Percentiles rank a stretch among this genome's conserved stretches.
Conservation (phyloP, 345 rosid genomes). For the Salix dunnii region DNA sequence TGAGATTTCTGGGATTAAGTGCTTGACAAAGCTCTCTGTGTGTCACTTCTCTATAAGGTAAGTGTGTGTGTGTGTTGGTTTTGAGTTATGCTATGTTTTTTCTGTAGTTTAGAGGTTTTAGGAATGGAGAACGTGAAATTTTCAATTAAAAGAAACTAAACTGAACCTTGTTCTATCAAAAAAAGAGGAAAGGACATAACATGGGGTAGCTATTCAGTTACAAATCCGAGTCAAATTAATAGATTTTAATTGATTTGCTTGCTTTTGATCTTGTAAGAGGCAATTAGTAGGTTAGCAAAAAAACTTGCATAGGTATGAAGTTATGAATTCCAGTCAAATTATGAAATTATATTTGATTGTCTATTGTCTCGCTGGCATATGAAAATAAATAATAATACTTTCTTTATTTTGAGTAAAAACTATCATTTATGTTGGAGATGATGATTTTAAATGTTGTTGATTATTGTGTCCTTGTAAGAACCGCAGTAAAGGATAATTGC, state of each 20-base stretch:
- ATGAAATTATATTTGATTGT: not conserved
- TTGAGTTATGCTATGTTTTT: not conserved
- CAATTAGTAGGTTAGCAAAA: not conserved
- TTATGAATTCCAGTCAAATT: not conserved
- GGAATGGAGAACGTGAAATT: not conserved
- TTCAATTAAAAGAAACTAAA: not conserved
- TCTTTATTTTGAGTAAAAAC: not conserved
- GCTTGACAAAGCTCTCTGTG: conserved; percentile 84
- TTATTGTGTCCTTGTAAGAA: not conserved
- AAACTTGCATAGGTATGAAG: not conserved
- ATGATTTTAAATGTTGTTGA: not conserved
- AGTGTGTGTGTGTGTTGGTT: conserved; percentile 1
- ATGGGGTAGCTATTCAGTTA: not conserved
- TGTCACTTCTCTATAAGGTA: conserved; percentile 90
- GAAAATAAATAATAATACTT: not conserved
- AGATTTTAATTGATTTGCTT: not conserved
- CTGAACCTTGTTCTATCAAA: not conserved
- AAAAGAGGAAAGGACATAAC: not conserved
- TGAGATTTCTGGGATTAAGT: conserved; percentile 71
- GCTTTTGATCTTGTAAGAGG: not conserved
- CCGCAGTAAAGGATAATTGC: not conserved
- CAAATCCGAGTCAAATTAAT: not conserved
- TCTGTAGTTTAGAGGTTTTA: not conserved
- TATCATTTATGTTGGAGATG: not conserved
- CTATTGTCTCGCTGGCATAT: not conserved